Conservation (phyloP, 2,329 filamentous ascomycete genomes). For the Esteya vermicola region DNA sequence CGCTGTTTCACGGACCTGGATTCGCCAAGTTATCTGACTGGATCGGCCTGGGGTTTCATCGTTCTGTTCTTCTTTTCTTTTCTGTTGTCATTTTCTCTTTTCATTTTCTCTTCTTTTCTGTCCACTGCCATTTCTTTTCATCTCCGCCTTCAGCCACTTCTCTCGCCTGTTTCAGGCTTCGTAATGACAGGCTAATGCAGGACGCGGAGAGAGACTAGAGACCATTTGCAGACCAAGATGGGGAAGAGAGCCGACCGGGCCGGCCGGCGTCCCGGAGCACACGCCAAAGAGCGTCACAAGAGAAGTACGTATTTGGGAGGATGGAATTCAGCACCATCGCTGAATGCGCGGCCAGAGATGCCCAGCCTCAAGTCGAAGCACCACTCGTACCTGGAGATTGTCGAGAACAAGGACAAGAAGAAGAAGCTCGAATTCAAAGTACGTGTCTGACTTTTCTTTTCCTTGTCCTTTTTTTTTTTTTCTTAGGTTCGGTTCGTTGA, state of each 20-base stretch:
- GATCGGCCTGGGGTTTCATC: background rate
- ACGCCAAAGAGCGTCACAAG: background rate
- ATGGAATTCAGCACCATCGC: background rate
- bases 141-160: background rate
- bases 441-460: constrained; percentile 11
- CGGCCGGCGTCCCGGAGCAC: background rate
- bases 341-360: constrained; percentile 16
- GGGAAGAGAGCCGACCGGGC: background rate
- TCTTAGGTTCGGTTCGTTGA: background rate
- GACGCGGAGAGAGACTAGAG: background rate
- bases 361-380: constrained; percentile 35
- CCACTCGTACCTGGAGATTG: constrained; percentile 48
- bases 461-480: background rate
- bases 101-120: no score
- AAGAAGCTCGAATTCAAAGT: constrained; percentile 51
- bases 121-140: background rate
- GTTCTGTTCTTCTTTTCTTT: background rate
- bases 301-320: background rate
- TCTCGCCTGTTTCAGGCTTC: background rate
- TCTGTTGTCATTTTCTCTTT: background rate
- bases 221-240: background rate
- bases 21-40: no score
- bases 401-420: constrained; percentile 50
- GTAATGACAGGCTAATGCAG: background rate
- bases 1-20: no score